phyloP scores from a whole-genome alignment of 805 yeast genomes.

The Candida ulmi region DNA sequence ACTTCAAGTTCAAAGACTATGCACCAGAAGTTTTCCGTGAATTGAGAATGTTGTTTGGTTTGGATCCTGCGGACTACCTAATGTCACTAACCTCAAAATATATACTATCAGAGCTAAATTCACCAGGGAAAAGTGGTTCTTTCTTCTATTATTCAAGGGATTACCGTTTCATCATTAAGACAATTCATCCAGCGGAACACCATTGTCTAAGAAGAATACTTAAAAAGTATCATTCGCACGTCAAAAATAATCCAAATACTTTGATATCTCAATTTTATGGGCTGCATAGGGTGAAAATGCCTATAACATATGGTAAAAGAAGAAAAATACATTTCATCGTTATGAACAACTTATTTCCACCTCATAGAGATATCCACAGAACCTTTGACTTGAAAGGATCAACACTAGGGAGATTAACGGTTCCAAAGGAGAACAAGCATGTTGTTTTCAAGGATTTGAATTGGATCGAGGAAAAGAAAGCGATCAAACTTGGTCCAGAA shows the following conservation, averaged over 20 bases:
- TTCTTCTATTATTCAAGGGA: conserved; percentile 94
- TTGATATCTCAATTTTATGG: conserved; percentile 95
- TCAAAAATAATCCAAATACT: conserved; percentile 80
- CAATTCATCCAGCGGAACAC: conserved; percentile 92
- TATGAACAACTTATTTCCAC: conserved; percentile 96
- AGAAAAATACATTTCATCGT: conserved; percentile 88
- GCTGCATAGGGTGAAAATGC: conserved; percentile 87
- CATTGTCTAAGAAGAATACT: conserved; percentile 69
- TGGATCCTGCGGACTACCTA: conserved; percentile 94
- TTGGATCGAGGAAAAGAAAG: conserved; percentile 66
- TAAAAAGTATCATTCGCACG: conserved; percentile 74
- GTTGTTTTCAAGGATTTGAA: conserved; percentile 80
- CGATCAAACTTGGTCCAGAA: conserved; percentile 69
- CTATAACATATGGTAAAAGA: conserved; percentile 40
- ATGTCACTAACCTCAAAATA: conserved; percentile 90
- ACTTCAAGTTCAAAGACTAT: conserved; percentile 94
- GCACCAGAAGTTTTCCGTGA: conserved; percentile 92
- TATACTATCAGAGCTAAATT: conserved; percentile 83
- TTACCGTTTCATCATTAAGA: conserved; percentile 89
- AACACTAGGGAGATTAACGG: conserved; percentile 69
- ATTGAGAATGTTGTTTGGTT: conserved; percentile 68
- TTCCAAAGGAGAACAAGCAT: conserved; percentile 25
- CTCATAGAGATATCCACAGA: conserved; percentile 77
- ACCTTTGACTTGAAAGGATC: conserved; percentile 94
- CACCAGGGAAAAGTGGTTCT: conserved; percentile 97